phyloP scores from a whole-genome alignment of 2,329 filamentous ascomycete species.

The Beauveria bassiana region DNA sequence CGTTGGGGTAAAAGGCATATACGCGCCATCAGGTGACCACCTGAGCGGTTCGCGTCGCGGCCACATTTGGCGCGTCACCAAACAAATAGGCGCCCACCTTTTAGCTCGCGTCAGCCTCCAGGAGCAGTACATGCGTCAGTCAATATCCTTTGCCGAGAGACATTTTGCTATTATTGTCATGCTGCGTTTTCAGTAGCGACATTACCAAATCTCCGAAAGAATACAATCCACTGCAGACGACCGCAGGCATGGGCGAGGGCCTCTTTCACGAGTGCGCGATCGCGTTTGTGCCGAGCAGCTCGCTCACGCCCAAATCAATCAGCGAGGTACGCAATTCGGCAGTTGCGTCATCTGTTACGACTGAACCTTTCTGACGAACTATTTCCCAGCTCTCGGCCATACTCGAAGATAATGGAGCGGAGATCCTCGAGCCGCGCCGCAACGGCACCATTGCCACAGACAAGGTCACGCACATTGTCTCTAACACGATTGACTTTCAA shows the following conservation, averaged over 20 bases:
- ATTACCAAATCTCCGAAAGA: too few species aligned
- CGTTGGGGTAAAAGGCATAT: background rate
- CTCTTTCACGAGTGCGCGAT: conserved; percentile 36
- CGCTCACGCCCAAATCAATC: conserved; percentile 32
- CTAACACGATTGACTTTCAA: conserved; percentile 84
- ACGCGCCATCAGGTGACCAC: conserved; percentile 25
- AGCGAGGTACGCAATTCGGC: conserved; percentile 26
- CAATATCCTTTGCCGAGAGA: background rate
- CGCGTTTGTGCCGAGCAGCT: conserved; percentile 37
- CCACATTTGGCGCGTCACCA: conserved; percentile 4
- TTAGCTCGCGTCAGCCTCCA: background rate
- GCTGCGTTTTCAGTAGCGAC: background rate
- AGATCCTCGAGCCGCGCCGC: conserved; percentile 37
- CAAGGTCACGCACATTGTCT: conserved; percentile 47
- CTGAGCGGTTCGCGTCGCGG: conserved; percentile 29
- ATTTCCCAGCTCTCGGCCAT: conserved; percentile 31
- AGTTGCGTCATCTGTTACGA: too few species aligned
- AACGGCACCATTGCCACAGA: conserved; percentile 42
- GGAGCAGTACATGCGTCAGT: background rate
- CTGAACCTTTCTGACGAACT: background rate
- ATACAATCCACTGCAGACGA: background rate
- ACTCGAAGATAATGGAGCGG: conserved; percentile 42
- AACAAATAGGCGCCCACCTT: conserved; percentile 13
- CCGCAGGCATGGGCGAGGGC: conserved; percentile 22
- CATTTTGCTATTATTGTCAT: background rate